Evolutionary conservation across 1,284 basidiomycete genomes (phyloP).

Genomic region (Ceratobasidium sp.): DNA sequence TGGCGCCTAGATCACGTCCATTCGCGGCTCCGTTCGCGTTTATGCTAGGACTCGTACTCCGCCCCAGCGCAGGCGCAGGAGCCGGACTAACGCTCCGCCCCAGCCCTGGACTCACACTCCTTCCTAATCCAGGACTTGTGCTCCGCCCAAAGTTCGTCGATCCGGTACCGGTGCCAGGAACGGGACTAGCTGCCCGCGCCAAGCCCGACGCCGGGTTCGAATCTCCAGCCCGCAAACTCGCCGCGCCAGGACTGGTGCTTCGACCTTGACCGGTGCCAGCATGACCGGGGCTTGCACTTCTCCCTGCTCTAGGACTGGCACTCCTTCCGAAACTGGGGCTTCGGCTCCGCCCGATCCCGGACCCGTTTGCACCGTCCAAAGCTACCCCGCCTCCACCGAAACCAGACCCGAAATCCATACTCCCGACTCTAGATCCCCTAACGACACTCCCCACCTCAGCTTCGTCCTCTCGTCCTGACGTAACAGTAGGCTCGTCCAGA

Average conservation of each 20-base stretch:
- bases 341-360: conserved; percentile 9
- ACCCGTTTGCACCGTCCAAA: background rate
- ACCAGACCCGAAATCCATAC: no score
- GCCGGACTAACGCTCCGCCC: conserved; percentile 24
- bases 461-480: background rate
- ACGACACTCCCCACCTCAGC: background rate
- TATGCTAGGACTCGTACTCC: no score
- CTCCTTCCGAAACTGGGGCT: conserved; percentile 15
- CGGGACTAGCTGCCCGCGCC: background rate
- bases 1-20: no score
- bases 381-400: background rate
- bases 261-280: background rate
- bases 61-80: background rate
- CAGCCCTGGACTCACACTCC: conserved; percentile 10
- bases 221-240: no score
- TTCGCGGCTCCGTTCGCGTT: no score
- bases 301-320: background rate
- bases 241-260: background rate
- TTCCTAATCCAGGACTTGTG: background rate
- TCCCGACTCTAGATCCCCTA: background rate
- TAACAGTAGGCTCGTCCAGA: conserved; percentile 8
- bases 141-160: background rate
- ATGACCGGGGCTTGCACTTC: conserved; percentile 10
- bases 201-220: background rate
- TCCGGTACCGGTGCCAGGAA: background rate